A percentile compares a stretch with the other conserved stretches of the same genome.
Conservation (phyloP, 192 early-diverging fungal species). For the Diversispora eburnea region DNA sequence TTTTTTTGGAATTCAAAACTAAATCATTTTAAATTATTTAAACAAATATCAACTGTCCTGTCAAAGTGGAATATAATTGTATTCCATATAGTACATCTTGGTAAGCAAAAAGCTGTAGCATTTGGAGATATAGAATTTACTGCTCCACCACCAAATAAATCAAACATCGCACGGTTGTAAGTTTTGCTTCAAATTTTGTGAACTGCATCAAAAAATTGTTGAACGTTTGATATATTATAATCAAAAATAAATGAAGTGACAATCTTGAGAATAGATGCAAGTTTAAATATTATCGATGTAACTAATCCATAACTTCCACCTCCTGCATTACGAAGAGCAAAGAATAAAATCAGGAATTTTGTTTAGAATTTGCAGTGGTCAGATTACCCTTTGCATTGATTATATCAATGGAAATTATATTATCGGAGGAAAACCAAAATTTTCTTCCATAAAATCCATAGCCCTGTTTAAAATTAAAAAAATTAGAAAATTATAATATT, state of each 20-base stretch:
- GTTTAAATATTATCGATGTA: constrained; percentile 36
- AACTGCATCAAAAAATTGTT: constrained; percentile 30
- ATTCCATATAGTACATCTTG: constrained; percentile 34
- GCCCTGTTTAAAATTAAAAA: constrained; percentile 11
- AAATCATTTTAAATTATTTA: background rate
- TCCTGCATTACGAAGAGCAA: constrained; percentile 58
- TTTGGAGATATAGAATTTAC: constrained; percentile 20
- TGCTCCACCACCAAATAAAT: constrained; percentile 38
- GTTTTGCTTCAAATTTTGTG: constrained; percentile 19
- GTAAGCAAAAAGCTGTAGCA: constrained; percentile 38
- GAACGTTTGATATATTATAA: constrained; percentile 23
- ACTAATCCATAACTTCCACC: constrained; percentile 49
- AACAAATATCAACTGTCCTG: background rate
- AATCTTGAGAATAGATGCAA: constrained; percentile 30
- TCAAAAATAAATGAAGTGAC: constrained; percentile 37
- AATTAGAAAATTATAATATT: background rate
- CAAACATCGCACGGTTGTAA: constrained; percentile 32
- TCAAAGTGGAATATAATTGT: constrained; percentile 40
- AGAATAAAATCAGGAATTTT: constrained; percentile 57
- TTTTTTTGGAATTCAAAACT: background rate
- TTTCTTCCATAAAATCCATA: constrained; percentile 51
- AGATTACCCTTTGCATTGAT: constrained; percentile 47
- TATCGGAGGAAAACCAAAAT: constrained; percentile 52
- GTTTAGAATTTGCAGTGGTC: constrained; percentile 30
- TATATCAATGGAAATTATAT: constrained; percentile 42